These are phyloP conservation scores for Aspergillus latus DNA, from an alignment of 2,329 filamentous ascomycete species.

Conservation along the genomic window DNA sequence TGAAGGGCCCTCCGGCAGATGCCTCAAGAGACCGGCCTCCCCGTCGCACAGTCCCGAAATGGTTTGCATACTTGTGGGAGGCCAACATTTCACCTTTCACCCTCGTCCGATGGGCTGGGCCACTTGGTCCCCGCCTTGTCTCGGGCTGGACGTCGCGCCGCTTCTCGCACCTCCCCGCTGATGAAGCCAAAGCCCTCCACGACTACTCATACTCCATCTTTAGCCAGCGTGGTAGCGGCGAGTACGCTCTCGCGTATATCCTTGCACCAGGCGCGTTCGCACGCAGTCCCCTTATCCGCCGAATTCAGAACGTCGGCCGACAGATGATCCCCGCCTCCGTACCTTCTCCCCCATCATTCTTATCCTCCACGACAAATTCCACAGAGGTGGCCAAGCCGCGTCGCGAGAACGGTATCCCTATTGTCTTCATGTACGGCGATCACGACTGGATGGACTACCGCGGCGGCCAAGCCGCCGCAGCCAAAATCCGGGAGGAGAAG, in stretches of 20 bases:
- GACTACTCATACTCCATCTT: constrained; percentile 95
- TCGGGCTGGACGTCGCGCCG: constrained; percentile 92
- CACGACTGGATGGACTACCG: constrained; percentile 98
- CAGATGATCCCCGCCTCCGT: constrained; percentile 51
- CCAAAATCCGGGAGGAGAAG: constrained; percentile 72
- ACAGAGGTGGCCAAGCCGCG: constrained; percentile 4
- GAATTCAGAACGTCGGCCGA: constrained; percentile 84
- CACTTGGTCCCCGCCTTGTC: constrained; percentile 84
- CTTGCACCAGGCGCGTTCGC: constrained; percentile 93
- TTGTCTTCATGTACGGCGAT: constrained; percentile 95
- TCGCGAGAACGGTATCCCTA: constrained; percentile 68
- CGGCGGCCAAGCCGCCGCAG: constrained; percentile 75
- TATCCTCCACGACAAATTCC: constrained; percentile 33
- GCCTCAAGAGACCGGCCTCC: constrained; percentile 47
- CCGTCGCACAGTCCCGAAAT: constrained; percentile 69
- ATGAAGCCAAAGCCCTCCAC: constrained; percentile 81
- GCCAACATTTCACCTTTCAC: constrained; percentile 95
- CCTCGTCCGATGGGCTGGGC: constrained; percentile 81
- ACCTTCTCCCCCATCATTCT: constrained; percentile 26
- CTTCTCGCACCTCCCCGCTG: constrained; percentile 80
- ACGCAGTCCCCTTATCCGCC: constrained; percentile 78
- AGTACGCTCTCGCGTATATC: constrained; percentile 90
- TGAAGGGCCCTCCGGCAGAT: constrained; percentile 34
- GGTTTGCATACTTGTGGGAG: constrained; percentile 94
- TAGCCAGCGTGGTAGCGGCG: constrained; percentile 84